Evolutionary conservation across 2,329 filamentous ascomycete genomes (phyloP), one percentile per base, ranked within the genome.

Genomic region (Monosporascus sp.): DNA sequence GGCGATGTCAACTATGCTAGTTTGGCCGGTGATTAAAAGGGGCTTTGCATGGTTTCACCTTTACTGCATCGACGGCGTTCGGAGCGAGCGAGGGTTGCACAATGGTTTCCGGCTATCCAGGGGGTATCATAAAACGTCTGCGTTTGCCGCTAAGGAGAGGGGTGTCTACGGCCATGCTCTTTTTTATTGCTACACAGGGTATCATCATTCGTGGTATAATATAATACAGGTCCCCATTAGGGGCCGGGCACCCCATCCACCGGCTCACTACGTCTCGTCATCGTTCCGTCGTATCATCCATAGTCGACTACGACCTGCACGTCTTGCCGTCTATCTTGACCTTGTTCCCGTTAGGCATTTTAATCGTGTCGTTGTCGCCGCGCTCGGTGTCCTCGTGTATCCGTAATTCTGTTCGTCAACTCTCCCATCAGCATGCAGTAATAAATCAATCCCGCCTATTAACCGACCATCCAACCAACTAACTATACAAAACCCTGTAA

Each of bases 371-470:
- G 67, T 99, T 99, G 72, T 97, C 89, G 51, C 94, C 91, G 59
- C 90, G 80, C 71, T 99, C 93, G 31, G 88, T 99, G 59, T 96
- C 76, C 56, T 96, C 82, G 69, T 97, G 94, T 72, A 99, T 97
- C 49, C 86, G 81, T 53, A 97, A 74, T 67, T 88, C 91, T 97
- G 61, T 46, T 51, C 41, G 31, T 14, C 31, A 34, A 14, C 5
- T 4, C 11, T 11, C 51, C 42, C 24, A 51, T 49, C 53, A 51
- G 54, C 54, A 47, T 51, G n/a, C 36, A 20, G 6, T 4, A 18
- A 6, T 8, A 17, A 50, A 7, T 36, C 44, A 46, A 47, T 41
- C 11, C 18, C 17, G n/a, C 9, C 9, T 34, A 3, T 9, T 11
- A 11, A 34, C 31, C 11, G 9, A 14, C 31, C 9, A 14, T 34